Conservation (phyloP, 75 land plant species). For the Cryptomeria japonica region DNA sequence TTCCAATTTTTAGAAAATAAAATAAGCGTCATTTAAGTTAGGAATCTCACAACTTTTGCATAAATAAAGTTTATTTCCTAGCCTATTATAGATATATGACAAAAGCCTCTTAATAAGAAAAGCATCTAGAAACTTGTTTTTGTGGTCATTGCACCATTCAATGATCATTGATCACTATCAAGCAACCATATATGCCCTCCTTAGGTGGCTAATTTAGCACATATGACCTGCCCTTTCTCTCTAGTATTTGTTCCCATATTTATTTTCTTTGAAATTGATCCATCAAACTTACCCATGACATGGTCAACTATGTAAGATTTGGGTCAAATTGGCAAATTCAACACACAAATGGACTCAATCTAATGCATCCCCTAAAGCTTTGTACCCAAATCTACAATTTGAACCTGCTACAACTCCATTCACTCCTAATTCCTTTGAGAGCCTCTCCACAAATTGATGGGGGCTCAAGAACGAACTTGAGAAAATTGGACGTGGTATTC, state of each 20-base stretch:
- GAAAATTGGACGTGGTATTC: conserved; percentile 79
- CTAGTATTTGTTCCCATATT: conserved; percentile 21
- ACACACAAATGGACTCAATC: conserved; percentile 75
- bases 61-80: too few species aligned
- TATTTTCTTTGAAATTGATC: conserved; percentile 10
- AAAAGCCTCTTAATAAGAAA: too few species aligned
- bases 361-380: conserved; percentile 89
- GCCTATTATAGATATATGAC: too few species aligned
- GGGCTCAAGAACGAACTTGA: conserved; percentile 82
- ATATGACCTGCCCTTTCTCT: conserved; percentile 77
- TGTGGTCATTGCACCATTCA: too few species aligned
- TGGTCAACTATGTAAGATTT: conserved; percentile 68
- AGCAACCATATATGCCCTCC: conserved; percentile 58
- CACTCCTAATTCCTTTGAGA: conserved; percentile 68
- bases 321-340: conserved; percentile 78
- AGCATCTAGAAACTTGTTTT: too few species aligned
- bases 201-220: conserved; percentile 70
- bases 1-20: too few species aligned
- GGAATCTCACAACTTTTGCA: too few species aligned
- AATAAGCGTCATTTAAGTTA: too few species aligned
- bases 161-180: conserved; percentile 29
- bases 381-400: conserved; percentile 95
- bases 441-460: conserved; percentile 82
- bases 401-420: conserved; percentile 81
- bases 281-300: conserved; percentile 71